A percentile compares a stretch with the other conserved stretches of the same genome.
Conservation (phyloP, 768 basidiomycete species). For the Suillus sp. region DNA sequence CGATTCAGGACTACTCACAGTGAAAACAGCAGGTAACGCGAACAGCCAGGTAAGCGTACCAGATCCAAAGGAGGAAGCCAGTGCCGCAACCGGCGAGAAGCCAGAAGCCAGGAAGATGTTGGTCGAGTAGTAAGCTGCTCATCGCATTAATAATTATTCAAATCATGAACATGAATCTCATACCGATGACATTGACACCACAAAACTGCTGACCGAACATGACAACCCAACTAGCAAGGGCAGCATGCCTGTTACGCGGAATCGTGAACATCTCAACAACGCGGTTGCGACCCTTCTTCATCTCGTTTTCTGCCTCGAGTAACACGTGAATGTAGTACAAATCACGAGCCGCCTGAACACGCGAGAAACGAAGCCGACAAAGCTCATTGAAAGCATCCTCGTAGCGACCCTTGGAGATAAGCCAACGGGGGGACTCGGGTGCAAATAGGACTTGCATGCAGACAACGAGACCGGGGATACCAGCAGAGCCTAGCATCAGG, state of each 20-base stretch:
- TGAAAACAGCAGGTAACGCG: slow-evolving; percentile 65
- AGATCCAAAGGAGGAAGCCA: slow-evolving; percentile 68
- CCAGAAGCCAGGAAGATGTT: slow-evolving; percentile 68
- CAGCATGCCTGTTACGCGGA: slow-evolving; percentile 70
- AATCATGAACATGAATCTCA: slow-evolving; percentile 5
- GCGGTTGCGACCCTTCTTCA: slow-evolving; percentile 55
- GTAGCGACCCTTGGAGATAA: slow-evolving; percentile 77
- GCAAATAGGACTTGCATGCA: slow-evolving; percentile 47
- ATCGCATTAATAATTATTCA: background rate
- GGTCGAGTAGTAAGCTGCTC: slow-evolving; percentile 78
- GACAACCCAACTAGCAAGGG: too few species aligned
- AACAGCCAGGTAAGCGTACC: slow-evolving; percentile 67
- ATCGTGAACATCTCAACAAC: slow-evolving; percentile 73
- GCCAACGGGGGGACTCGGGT: slow-evolving; percentile 83
- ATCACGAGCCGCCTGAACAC: slow-evolving; percentile 80
- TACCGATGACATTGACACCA: slow-evolving; percentile 68
- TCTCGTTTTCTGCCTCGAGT: slow-evolving; percentile 63
- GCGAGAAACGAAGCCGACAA: slow-evolving; percentile 64
- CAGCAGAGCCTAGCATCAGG: slow-evolving; percentile 74
- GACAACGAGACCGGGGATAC: slow-evolving; percentile 51
- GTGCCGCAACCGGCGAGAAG: slow-evolving; percentile 52
- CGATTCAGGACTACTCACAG: slow-evolving; percentile 35
- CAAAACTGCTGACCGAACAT: slow-evolving; percentile 88
- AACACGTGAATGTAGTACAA: slow-evolving; percentile 76
- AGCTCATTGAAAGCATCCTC: slow-evolving; percentile 67